phyloP scores from a whole-genome alignment of 148 eudicot genomes.

The Chenopodium berlandieri region DNA sequence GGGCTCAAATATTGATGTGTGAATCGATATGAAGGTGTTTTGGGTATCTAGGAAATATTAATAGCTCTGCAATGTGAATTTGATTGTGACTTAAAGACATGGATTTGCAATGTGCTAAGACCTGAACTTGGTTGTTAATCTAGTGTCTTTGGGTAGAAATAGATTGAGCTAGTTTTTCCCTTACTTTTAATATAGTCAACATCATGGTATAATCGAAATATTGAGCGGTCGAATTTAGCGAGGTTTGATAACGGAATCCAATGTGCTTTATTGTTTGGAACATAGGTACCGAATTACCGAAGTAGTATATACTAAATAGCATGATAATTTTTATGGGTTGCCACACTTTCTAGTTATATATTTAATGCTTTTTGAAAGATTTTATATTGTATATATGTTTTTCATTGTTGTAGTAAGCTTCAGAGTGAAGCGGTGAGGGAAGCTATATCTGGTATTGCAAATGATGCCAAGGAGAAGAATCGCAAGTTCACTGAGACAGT shows the following conservation, averaged over 20 bases:
- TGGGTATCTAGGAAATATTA: background rate
- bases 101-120: background rate
- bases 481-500: conserved; percentile 62
- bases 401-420: conserved; percentile 51
- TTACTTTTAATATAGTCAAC: too few relatives aligned
- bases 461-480: conserved; percentile 50
- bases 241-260: background rate
- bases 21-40: background rate
- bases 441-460: conserved; percentile 40
- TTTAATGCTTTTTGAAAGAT: background rate
- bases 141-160: background rate
- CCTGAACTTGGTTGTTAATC: background rate
- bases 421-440: conserved; percentile 60
- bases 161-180: background rate
- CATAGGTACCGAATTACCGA: too few relatives aligned
- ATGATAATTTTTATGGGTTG: background rate
- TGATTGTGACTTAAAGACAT: background rate
- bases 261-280: background rate
- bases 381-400: background rate
- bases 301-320: too few relatives aligned
- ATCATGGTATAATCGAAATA: background rate
- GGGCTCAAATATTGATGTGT: background rate
- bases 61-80: too few relatives aligned
- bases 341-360: too few relatives aligned
- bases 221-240: background rate